A percentile compares a stretch with the other conserved stretches of the same genome.
Conservation (phyloP, 2,329 filamentous ascomycete species). For the Akanthomyces dipterigenus region DNA sequence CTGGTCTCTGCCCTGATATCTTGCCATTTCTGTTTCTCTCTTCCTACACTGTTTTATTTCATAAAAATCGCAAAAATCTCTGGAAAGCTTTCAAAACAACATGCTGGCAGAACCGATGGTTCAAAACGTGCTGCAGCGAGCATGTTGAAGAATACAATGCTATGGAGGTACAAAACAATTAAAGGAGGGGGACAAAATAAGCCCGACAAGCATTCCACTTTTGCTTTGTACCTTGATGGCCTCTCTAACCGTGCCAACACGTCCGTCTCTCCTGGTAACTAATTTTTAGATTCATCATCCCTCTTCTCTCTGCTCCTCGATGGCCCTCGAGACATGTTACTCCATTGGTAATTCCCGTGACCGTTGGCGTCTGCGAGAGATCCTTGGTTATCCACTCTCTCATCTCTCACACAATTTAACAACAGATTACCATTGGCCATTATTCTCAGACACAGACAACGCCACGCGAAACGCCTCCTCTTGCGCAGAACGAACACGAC, state of each 20-base stretch:
- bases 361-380: not conserved
- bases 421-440: not conserved
- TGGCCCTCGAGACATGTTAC: not conserved
- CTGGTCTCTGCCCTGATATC: not conserved
- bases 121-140: not conserved
- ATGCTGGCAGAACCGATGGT: not conserved
- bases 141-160: not conserved
- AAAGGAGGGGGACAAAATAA: slow-evolving; percentile 1
- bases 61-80: not conserved
- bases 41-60: not conserved
- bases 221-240: not conserved
- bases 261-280: too few relatives aligned
- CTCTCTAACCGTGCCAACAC: not conserved
- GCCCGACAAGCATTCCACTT: not conserved
- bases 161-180: not conserved
- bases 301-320: not conserved
- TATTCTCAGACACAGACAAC: not conserved
- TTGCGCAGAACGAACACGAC: not conserved
- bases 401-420: not conserved
- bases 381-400: not conserved
- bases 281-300: not conserved
- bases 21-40: not conserved
- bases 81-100: not conserved
- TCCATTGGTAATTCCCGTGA: not conserved
- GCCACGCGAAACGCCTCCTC: not conserved